These are phyloP conservation scores for Amylostereum areolatum DNA, from an alignment of 1,284 basidiomycete species.

Conservation along the genomic window DNA sequence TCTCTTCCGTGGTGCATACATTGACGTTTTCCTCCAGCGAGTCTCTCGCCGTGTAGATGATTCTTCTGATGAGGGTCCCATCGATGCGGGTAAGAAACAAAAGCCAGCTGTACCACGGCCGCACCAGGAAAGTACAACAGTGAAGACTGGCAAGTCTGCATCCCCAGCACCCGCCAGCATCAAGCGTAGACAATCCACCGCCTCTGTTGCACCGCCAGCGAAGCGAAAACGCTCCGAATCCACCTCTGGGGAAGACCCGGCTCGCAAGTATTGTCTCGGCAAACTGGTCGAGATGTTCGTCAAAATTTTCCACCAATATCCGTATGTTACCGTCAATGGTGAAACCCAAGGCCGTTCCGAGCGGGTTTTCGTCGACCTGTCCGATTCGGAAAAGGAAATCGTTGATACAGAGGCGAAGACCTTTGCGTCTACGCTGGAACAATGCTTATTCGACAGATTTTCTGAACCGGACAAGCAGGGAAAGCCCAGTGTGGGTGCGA, in stretches of 20 bases:
- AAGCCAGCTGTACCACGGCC: constrained; percentile 15
- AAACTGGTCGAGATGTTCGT: constrained; percentile 66
- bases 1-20: constrained; percentile 1
- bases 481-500: constrained; percentile 56
- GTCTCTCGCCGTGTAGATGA: constrained; percentile 15
- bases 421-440: constrained; percentile 65
- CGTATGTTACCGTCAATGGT: constrained; percentile 34
- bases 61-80: constrained; percentile 18
- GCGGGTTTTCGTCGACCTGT: constrained; percentile 30
- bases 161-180: too few relatives aligned
- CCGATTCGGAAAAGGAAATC: constrained; percentile 52
- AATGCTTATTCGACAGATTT: constrained; percentile 65
- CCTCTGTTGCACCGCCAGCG: constrained; percentile 12
- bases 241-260: constrained; percentile 17
- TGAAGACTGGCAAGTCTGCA: constrained; percentile 4
- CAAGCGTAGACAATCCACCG: constrained; percentile 15
- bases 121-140: constrained; percentile 8
- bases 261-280: constrained; percentile 67
- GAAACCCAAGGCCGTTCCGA: constrained; percentile 13
- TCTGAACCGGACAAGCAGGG: constrained; percentile 73
- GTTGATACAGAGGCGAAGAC: constrained; percentile 47
- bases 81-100: constrained; percentile 12
- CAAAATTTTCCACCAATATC: constrained; percentile 64
- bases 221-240: constrained; percentile 37
- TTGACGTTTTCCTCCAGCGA: constrained; percentile 11